These are phyloP conservation scores for Paratinospora sagittata DNA, from an alignment of 164 flowering plant genomes.

Conservation along the genomic window DNA sequence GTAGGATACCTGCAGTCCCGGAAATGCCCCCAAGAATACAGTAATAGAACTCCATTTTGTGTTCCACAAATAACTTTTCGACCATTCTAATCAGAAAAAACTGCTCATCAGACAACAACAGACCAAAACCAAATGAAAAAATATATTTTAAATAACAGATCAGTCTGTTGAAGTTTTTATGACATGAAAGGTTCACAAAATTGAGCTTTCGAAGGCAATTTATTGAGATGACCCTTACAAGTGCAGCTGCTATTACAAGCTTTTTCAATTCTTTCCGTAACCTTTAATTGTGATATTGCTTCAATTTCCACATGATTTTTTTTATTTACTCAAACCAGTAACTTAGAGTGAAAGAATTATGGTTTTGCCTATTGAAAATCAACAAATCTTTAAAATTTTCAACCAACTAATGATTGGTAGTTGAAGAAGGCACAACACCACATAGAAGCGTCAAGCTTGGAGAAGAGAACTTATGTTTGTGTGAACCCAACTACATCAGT, in stretches of 20 bases:
- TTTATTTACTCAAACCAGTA: neutral
- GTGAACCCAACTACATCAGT: too few relatives aligned
- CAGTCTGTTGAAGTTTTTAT: neutral
- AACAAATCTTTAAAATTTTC: too few relatives aligned
- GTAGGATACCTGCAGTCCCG: constrained; percentile 83
- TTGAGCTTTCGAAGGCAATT: neutral
- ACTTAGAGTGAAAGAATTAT: neutral
- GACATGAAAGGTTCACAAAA: neutral
- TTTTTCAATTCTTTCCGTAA: neutral
- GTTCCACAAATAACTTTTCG: constrained; percentile 86
- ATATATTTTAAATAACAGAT: neutral
- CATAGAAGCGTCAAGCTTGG: too few relatives aligned
- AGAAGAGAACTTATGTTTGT: too few relatives aligned
- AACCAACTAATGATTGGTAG: neutral
- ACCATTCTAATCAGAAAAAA: constrained; percentile 59
- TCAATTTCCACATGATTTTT: neutral
- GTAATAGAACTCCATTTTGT: constrained; percentile 62
- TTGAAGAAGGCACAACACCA: too few relatives aligned
- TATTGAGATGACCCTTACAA: neutral
- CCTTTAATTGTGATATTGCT: neutral
- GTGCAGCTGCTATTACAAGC: neutral
- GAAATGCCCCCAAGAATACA: constrained; percentile 94
- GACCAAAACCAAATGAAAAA: neutral
- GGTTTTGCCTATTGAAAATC: too few relatives aligned
- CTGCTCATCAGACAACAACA: constrained; percentile 3